These are phyloP conservation scores for Plantago ovata DNA, from an alignment of 257 asterid genomes.

Conservation along the genomic window DNA sequence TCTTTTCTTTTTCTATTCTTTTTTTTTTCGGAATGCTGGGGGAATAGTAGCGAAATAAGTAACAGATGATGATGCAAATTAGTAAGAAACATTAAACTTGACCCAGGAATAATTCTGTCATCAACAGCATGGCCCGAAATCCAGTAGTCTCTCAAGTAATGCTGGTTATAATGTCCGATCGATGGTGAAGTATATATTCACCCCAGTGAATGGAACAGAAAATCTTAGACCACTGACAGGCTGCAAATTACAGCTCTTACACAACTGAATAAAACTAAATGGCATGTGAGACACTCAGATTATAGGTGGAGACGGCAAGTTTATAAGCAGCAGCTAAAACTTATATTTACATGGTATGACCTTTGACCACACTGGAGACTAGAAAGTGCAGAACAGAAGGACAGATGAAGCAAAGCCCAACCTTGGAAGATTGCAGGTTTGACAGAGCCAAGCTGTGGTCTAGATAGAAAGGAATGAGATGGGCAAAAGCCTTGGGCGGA, in stretches of 20 bases:
- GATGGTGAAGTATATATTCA: not conserved
- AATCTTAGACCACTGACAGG: not conserved
- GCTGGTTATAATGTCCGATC: not conserved
- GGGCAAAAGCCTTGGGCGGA: not conserved
- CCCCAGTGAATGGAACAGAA: too few species aligned
- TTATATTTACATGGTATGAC: not conserved
- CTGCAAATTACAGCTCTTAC: not conserved
- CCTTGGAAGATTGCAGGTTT: not conserved
- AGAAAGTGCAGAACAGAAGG: not conserved
- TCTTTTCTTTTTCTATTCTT: not conserved
- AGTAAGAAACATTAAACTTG: not conserved
- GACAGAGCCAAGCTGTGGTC: not conserved
- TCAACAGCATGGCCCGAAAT: too few species aligned
- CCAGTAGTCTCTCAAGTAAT: too few species aligned
- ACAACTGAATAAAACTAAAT: not conserved
- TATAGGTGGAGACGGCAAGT: constrained; percentile 3
- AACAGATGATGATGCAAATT: not conserved
- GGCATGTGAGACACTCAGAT: not conserved
- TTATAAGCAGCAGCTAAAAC: not conserved
- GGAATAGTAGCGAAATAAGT: not conserved
- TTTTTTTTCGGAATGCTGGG: not conserved
- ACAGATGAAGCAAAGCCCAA: not conserved
- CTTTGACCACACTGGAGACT: not conserved
- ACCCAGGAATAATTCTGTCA: not conserved
- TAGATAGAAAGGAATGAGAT: not conserved